Conservation (phyloP, 2,329 filamentous ascomycete species). For the Zelopaecilomyces penicillatus region DNA sequence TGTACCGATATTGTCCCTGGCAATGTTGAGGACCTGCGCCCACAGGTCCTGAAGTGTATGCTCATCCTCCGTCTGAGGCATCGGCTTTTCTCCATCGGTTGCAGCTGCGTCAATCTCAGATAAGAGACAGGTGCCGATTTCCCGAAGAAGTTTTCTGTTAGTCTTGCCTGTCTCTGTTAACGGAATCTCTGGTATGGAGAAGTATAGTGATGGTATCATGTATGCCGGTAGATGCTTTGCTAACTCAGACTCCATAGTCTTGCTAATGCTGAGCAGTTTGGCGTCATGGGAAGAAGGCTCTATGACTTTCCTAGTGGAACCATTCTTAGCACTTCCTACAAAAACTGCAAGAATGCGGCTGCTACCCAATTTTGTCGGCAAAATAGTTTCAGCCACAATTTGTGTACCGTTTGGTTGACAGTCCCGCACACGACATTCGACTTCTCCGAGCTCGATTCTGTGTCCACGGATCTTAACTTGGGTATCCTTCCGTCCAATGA, state of each 20-base stretch:
- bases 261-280: neutral
- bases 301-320: neutral
- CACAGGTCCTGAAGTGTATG: constrained; percentile 24
- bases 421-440: constrained; percentile 9
- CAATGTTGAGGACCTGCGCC: constrained; percentile 25
- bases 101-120: neutral
- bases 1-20: constrained; percentile 24
- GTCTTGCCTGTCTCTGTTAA: constrained; percentile 3
- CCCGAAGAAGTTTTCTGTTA: constrained; percentile 1
- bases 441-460: constrained; percentile 37
- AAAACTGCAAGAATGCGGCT: neutral
- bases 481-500: constrained; percentile 44
- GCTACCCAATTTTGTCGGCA: neutral
- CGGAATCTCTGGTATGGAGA: constrained; percentile 30
- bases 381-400: neutral
- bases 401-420: neutral
- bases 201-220: constrained; percentile 32
- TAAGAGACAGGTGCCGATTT: neutral
- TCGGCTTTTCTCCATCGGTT: neutral
- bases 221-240: constrained; percentile 17
- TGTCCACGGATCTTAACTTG: constrained; percentile 52
- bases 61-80: constrained; percentile 6
- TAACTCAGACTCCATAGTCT: neutral
- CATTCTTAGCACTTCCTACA: neutral
- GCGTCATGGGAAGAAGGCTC: neutral